phyloP scores from a whole-genome alignment of 2,329 filamentous ascomycete species.

The Xylariomycetidae sp. region DNA sequence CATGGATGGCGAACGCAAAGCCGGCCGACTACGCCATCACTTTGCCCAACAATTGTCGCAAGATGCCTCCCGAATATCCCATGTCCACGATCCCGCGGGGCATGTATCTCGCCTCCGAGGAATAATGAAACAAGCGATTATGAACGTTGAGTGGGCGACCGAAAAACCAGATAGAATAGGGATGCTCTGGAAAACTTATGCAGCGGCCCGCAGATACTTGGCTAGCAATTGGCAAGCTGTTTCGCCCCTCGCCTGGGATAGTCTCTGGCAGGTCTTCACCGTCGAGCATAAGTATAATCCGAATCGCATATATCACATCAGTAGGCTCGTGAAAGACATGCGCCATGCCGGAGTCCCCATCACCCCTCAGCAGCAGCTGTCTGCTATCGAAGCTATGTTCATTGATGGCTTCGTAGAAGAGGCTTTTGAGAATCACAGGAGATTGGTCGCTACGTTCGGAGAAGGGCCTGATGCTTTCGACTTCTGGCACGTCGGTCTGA shows the following conservation, averaged over 20 bases:
- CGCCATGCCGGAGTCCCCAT: constrained; percentile 52
- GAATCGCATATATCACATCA: constrained; percentile 57
- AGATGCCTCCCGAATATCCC: too few species aligned
- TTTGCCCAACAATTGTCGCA: constrained; percentile 9
- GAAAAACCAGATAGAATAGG: constrained; percentile 12
- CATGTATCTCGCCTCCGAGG: too few species aligned
- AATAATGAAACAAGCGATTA: too few species aligned
- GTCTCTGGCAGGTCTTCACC: constrained; percentile 61
- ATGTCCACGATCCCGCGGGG: too few species aligned
- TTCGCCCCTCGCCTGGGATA: constrained; percentile 56
- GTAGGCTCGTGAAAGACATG: constrained; percentile 62
- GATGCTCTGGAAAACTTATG: constrained; percentile 45
- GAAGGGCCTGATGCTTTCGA: constrained; percentile 41
- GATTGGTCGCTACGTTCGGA: constrained; percentile 49
- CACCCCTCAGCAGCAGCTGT: constrained; percentile 53
- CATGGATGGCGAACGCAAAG: constrained; percentile 22
- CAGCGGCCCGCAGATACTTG: constrained; percentile 39
- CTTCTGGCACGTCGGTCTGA: constrained; percentile 63
- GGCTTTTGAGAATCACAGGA: constrained; percentile 61
- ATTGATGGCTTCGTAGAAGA: constrained; percentile 54
- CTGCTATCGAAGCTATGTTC: constrained; percentile 66
- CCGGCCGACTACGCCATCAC: constrained; percentile 25
- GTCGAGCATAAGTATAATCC: constrained; percentile 44
- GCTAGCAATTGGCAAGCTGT: constrained; percentile 47
- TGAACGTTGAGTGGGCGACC: constrained; percentile 6